phyloP scores from a whole-genome alignment of 176 grass and related monocot species.

The Carex kokanica region DNA sequence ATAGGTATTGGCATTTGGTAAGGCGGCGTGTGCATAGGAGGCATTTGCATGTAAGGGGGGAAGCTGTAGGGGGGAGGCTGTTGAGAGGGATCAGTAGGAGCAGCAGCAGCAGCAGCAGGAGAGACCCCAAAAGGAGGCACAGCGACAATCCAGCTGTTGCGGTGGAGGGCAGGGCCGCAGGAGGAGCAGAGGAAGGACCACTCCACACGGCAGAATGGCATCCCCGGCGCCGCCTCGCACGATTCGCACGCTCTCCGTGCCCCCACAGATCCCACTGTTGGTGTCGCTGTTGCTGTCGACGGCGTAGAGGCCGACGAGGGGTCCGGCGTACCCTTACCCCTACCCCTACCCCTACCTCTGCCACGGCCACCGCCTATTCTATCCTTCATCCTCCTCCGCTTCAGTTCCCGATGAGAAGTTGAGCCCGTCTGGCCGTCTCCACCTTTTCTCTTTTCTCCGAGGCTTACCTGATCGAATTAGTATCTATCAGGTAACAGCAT shows the following conservation, averaged over 20 bases:
- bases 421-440: too few species aligned
- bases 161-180: conserved; percentile 37
- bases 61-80: neutral
- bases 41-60: conserved; percentile 15
- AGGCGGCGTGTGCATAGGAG: conserved; percentile 11
- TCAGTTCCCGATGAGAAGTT: too few species aligned
- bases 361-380: conserved; percentile 7
- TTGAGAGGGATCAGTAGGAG: neutral
- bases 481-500: too few species aligned
- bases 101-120: neutral
- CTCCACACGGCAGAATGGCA: conserved; percentile 49
- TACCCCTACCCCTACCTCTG: neutral
- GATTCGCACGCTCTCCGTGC: conserved; percentile 26
- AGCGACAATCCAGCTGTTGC: conserved; percentile 46
- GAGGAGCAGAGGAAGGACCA: conserved; percentile 50
- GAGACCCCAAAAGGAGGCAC: conserved; percentile 21
- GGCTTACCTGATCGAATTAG: too few species aligned
- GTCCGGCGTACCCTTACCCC: neutral
- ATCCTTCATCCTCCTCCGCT: neutral
- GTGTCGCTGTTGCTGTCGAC: neutral
- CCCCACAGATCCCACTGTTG: neutral
- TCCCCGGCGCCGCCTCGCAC: conserved; percentile 34
- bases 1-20: neutral
- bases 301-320: neutral
- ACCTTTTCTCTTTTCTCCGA: too few species aligned